Base-by-base conservation (phyloP, 805 yeast genomes). In the Yueomyces sinensis region DNA sequence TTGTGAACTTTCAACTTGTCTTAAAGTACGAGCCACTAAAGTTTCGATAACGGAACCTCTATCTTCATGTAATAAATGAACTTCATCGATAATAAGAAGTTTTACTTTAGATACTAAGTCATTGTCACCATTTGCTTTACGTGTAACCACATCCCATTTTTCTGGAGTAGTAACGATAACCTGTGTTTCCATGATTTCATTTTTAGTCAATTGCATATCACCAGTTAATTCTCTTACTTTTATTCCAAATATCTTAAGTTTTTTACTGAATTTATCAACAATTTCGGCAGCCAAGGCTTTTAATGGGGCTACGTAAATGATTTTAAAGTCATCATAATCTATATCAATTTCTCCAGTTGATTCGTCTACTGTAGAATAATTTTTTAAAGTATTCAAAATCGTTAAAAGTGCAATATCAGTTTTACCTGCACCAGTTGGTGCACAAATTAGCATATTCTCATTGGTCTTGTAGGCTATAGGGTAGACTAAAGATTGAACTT, bases 361-460 rank as follows among this genome's bases (percentile, higher is more conserved):
- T 4, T 61, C 69, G 2, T 67, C 61, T 36, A 72, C 73, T 0
- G 72, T 67, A 0, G 76, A 67, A 52, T 69, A 78, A 50, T 82
- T 93, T 25, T 75, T 72, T 13, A 89, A 76, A 0, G 91, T 72
- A 47, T 81, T 89, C 34, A 87, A 61, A 41, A 87, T 75, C 0
- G 95, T 65, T 27, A 87, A 61, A 38, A 87, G 58, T 0, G 96
- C 96, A 19, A 87, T 89, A 56, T 87, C 95, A 0, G 96, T 87
- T 52, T 87, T 87, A 70, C 96, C 96, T 5, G 96, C 95, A 67
- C 96, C 96, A 0, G 96, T 87, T 1, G 96, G 96, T 0, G 96
- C 95, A 72, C 96, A 87, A 4, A 87, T 84, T 33, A 87, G 62
- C 95, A 91, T 82, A 50, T 89, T 89, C 48, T 89, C 96, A 54